Percentiles rank a stretch among this genome's conserved stretches.
Evolutionary conservation across 2,329 filamentous ascomycete genomes (phyloP).

Genomic region (Sporothrix pseudoabietina): DNA sequence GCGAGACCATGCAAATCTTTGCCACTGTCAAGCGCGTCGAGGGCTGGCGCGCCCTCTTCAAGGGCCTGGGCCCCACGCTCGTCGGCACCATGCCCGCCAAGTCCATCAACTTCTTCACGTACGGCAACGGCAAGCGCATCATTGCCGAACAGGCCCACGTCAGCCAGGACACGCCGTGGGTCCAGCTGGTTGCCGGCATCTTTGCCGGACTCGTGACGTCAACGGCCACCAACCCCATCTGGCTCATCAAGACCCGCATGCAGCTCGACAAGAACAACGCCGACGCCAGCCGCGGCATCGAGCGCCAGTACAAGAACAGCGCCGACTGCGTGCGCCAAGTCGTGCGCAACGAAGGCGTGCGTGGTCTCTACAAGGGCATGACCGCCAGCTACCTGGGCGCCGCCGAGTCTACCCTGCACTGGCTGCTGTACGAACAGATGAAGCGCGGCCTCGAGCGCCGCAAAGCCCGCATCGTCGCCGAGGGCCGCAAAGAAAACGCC

Average conservation of each 20-base stretch:
- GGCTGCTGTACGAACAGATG: slow-evolving; percentile 92
- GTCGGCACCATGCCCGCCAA: slow-evolving; percentile 86
- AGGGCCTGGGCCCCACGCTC: slow-evolving; percentile 87
- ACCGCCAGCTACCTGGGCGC: slow-evolving; percentile 91
- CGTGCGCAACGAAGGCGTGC: slow-evolving; percentile 74
- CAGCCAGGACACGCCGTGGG: slow-evolving; percentile 66
- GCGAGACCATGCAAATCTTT: slow-evolving; percentile 85
- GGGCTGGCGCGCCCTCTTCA: slow-evolving; percentile 86
- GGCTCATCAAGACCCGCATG: slow-evolving; percentile 90
- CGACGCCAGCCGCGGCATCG: slow-evolving; percentile 56
- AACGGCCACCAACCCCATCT: slow-evolving; percentile 93
- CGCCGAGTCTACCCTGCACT: slow-evolving; percentile 86
- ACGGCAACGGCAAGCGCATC: slow-evolving; percentile 86
- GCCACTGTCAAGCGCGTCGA: slow-evolving; percentile 77
- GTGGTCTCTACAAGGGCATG: slow-evolving; percentile 84
- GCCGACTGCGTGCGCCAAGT: slow-evolving; percentile 85
- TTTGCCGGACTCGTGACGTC: slow-evolving; percentile 81
- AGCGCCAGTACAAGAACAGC: slow-evolving; percentile 80
- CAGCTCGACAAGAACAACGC: slow-evolving; percentile 88
- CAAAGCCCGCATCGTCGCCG: slow-evolving; percentile 59
- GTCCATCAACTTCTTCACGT: slow-evolving; percentile 91
- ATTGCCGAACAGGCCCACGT: slow-evolving; percentile 74
- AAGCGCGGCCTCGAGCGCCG: slow-evolving; percentile 71
- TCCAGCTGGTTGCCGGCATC: slow-evolving; percentile 77
- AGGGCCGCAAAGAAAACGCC: slow-evolving; percentile 63